Evolutionary conservation across 805 yeast genomes (phyloP), one percentile per base, ranked within the genome.

Genomic region (Spathaspora boniae): DNA sequence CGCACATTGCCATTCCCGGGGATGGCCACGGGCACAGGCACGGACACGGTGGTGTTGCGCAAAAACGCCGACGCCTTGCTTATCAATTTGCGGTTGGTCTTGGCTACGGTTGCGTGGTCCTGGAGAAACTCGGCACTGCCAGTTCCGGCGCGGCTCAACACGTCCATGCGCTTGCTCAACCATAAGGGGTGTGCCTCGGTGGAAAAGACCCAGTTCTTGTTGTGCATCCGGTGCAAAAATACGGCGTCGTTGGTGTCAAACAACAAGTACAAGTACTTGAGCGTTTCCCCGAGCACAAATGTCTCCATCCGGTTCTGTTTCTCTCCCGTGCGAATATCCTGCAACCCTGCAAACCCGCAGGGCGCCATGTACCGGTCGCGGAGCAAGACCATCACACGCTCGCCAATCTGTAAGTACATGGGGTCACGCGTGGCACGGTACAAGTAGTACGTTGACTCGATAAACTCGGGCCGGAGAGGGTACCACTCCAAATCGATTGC

Each of bases 101-200:
- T 33, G 9, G 31, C 23, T 12, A 33, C 33, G 12, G 16, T n/a
- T 12, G 7, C 22, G n/a, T 16, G 18, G 8, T 36, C 34, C 9
- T 4, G 16, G 5, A 19, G 25, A 11, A 22, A 11, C 14, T 30
- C 15, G 16, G 17, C 23, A 18, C 14, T 14, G 6, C 20, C 22
- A 5, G 33, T 29, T 16, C 12, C 22, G 5, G 33, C 31, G 6
- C 30, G 23, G 30, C 20, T 18, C 16, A 31, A 19, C 16, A 27
- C 19, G 25, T 35, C 34, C 36, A 48, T 9, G 21, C 38, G 27
- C 28, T 50, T 38, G 31, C 75, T 75, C 35, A 73, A 66, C 95
- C 96, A 86, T 43, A 88, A 55, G 3, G 95, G 95, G 56, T 89
- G 98, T 0, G 89, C 96, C 50, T 89, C 98, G 0, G 98, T 89